phyloP scores from a whole-genome alignment of 139 green algal genomes.

The Gonium pectorale region DNA sequence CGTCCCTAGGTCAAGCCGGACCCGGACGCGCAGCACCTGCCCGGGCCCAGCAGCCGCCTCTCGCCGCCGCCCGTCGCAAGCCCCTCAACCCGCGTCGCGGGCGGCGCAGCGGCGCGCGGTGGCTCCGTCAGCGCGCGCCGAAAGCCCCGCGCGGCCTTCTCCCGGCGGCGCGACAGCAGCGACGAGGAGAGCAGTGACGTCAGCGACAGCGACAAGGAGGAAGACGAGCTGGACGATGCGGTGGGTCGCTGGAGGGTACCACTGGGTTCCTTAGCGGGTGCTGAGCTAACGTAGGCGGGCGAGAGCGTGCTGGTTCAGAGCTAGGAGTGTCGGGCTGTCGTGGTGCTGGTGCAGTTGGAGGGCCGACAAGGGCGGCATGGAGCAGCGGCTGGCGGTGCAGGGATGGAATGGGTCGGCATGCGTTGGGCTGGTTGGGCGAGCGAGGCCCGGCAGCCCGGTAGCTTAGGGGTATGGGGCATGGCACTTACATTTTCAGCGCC shows the following conservation, averaged over 20 bases:
- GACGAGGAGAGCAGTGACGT: slow-evolving; percentile 43
- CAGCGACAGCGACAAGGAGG: slow-evolving; percentile 50
- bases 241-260: slow-evolving; percentile 23
- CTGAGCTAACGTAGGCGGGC: no score
- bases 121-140: background rate
- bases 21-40: slow-evolving; percentile 6
- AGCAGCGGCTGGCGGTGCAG: no score
- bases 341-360: no score
- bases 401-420: no score
- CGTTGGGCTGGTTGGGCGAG: no score
- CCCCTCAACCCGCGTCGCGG: background rate
- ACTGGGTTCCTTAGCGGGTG: no score
- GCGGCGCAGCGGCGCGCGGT: background rate
- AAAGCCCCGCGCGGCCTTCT: slow-evolving; percentile 29
- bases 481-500: no score
- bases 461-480: no score
- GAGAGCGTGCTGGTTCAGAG: no score
- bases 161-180: slow-evolving; percentile 33
- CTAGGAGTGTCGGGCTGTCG: no score
- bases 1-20: slow-evolving; percentile 34
- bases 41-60: slow-evolving; percentile 32
- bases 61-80: slow-evolving; percentile 27
- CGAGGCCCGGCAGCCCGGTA: no score
- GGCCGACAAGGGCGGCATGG: no score
- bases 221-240: slow-evolving; percentile 71